phyloP scores from a whole-genome alignment of 768 basidiomycete species.

The Rhizopogon roseolus region DNA sequence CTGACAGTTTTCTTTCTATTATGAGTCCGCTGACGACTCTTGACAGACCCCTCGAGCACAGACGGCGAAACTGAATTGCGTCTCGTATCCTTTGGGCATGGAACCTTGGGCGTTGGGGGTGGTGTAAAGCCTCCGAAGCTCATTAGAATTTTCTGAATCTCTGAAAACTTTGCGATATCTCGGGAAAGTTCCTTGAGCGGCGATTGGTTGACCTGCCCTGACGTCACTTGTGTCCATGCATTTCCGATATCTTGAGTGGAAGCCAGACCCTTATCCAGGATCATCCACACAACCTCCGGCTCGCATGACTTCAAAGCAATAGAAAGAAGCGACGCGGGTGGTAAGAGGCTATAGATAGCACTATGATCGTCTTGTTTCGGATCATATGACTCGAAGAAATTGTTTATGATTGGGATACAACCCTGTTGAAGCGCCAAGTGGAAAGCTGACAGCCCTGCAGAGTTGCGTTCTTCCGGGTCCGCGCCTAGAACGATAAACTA shows the following conservation, averaged over 20 bases:
- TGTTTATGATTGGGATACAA: conserved; percentile 45
- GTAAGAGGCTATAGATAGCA: conserved; percentile 41
- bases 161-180: conserved; percentile 35
- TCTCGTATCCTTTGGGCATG: conserved; percentile 6
- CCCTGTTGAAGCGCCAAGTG: conserved; percentile 58
- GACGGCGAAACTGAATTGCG: conserved; percentile 1
- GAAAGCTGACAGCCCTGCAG: conserved; percentile 53
- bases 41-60: not conserved
- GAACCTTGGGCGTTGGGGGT: conserved; percentile 29
- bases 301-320: conserved; percentile 57
- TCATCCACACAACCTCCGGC: conserved; percentile 59
- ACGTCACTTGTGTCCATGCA: conserved; percentile 46
- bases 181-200: conserved; percentile 19
- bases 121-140: conserved; percentile 46
- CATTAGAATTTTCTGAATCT: conserved; percentile 50
- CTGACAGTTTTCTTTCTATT: not conserved
- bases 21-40: conserved; percentile 6
- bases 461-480: conserved; percentile 67
- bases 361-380: conserved; percentile 48
- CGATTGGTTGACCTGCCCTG: conserved; percentile 25
- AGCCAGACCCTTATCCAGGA: conserved; percentile 57
- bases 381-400: conserved; percentile 60
- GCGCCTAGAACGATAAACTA: conserved; percentile 44
- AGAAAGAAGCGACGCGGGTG: conserved; percentile 42
- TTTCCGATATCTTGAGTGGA: conserved; percentile 42